phyloP scores from a whole-genome alignment of 805 yeast species.

The Cyberlindnera suaveolens region DNA sequence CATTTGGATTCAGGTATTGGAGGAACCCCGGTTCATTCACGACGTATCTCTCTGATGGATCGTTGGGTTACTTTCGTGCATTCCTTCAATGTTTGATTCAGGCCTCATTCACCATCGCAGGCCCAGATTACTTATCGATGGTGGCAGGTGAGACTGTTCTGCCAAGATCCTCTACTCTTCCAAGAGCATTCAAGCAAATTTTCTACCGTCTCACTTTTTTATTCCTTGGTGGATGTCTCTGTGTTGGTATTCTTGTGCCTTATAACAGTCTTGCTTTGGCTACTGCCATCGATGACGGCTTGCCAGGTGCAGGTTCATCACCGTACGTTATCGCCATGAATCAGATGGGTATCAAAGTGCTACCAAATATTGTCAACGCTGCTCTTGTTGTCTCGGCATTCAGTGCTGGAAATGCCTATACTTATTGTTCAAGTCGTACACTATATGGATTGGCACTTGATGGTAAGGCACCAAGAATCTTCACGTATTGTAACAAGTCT shows the following conservation, averaged over 20 bases:
- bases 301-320: conserved; percentile 74
- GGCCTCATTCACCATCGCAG: conserved; percentile 77
- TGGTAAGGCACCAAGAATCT: conserved; percentile 68
- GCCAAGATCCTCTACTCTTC: conserved; percentile 60
- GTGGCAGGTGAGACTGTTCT: conserved; percentile 75
- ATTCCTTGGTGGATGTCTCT: conserved; percentile 67
- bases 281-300: conserved; percentile 49
- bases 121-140: conserved; percentile 83
- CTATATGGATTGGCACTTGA: conserved; percentile 64
- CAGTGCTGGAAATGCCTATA: conserved; percentile 79
- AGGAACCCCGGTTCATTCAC: conserved; percentile 51
- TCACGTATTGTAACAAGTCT: conserved; percentile 50
- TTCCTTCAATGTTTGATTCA: conserved; percentile 61
- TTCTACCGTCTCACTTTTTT: conserved; percentile 61
- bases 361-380: conserved; percentile 77
- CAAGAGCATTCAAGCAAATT: conserved; percentile 75
- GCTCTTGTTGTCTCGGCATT: conserved; percentile 69
- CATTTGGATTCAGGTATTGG: conserved; percentile 55
- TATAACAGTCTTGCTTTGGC: conserved; percentile 57
- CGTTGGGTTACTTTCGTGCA: conserved; percentile 63
- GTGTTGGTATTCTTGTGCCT: conserved; percentile 73
- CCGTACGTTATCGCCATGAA: conserved; percentile 84
- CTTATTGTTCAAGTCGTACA: conserved; percentile 65
- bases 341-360: conserved; percentile 53
- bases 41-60: conserved; percentile 46